Evolutionary conservation across 495 filamentous ascomycete genomes (phyloP).

Genomic region (Aspergillus incahuasiensis): DNA sequence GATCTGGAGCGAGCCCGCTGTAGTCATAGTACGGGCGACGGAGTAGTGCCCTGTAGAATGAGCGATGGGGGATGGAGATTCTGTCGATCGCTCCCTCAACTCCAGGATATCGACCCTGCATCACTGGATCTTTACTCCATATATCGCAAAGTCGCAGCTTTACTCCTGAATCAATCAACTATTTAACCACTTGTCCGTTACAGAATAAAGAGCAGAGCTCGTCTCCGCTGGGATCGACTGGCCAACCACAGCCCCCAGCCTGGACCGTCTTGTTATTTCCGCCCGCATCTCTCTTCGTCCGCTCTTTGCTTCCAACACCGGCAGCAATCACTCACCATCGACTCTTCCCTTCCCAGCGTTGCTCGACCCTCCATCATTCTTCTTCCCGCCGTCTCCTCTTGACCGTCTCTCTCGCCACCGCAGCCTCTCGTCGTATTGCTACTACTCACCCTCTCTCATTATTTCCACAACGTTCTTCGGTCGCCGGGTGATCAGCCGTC

Average conservation of each 20-base stretch:
- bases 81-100: constrained; percentile 1
- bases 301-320: constrained; percentile 7
- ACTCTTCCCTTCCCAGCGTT: neutral
- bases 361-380: neutral
- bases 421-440: neutral
- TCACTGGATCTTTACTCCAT: neutral
- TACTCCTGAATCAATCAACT: neutral
- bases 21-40: no score
- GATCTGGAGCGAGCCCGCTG: neutral
- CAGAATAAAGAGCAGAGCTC: neutral
- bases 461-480: constrained; percentile 9
- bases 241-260: constrained; percentile 7
- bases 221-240: constrained; percentile 4
- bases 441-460: neutral
- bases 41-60: neutral
- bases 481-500: constrained; percentile 28
- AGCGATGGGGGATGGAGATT: neutral
- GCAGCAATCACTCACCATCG: neutral
- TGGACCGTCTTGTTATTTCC: constrained; percentile 13
- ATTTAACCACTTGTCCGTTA: neutral
- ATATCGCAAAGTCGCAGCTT: neutral
- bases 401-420: neutral
- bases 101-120: neutral
- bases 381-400: constrained; percentile 1
- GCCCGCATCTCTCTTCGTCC: constrained; percentile 4